These are phyloP conservation scores for Litsea cubeba DNA, from an alignment of 164 flowering plant species.

Conservation along the genomic window DNA sequence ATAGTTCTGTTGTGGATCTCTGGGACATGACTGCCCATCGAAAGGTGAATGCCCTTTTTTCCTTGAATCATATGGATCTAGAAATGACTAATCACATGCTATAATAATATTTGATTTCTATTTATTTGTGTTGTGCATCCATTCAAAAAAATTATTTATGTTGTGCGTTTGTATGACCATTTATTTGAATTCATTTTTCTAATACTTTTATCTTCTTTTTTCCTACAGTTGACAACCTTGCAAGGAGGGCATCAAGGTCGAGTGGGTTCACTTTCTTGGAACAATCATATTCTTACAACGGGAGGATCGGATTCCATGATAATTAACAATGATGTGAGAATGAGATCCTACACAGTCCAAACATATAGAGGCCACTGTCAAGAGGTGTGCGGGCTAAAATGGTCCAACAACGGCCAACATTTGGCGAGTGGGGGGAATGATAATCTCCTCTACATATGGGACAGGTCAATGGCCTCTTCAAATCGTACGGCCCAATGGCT, in stretches of 20 bases:
- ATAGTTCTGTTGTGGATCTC: conserved; percentile 30
- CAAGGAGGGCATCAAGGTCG: conserved; percentile 27
- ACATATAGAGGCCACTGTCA: neutral
- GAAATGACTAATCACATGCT: conserved; percentile 8
- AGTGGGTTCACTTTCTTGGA: conserved; percentile 46
- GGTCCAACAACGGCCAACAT: conserved; percentile 5
- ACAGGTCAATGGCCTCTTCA: neutral
- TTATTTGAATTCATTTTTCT: no score
- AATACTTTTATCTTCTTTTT: no score
- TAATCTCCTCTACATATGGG: conserved; percentile 6
- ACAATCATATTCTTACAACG: conserved; percentile 32
- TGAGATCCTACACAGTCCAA: neutral
- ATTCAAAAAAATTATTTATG: no score
- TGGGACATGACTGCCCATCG: conserved; percentile 24
- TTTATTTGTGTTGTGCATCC: no score
- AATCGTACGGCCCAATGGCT: neutral
- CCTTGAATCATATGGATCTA: no score
- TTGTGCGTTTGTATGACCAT: no score
- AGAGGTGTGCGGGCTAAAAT: conserved; percentile 9
- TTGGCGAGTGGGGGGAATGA: conserved; percentile 9
- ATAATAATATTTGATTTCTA: no score
- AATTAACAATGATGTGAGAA: conserved; percentile 38
- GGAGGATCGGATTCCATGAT: conserved; percentile 40
- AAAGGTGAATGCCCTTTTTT: no score
- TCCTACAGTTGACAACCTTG: neutral